Percentiles rank a stretch among this genome's conserved stretches.
Evolutionary conservation across 2,329 filamentous ascomycete species (phyloP).

Genomic region (Penicillium sp.): DNA sequence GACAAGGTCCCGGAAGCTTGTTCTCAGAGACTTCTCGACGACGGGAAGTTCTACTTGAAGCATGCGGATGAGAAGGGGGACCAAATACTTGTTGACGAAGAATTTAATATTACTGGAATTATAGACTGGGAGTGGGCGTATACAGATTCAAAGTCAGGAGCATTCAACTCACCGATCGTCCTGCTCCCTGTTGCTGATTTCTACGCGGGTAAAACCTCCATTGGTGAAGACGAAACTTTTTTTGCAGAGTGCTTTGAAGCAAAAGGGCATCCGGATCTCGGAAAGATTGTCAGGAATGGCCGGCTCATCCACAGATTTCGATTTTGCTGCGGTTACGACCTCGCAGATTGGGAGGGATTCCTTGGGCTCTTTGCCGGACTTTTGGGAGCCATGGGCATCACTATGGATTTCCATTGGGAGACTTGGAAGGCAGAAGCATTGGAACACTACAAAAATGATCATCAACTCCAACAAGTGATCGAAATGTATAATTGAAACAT

Average conservation of each 20-base stretch:
- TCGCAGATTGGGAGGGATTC: constrained; percentile 41
- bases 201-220: constrained; percentile 31
- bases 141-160: constrained; percentile 29
- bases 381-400: constrained; percentile 29
- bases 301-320: constrained; percentile 36
- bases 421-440: constrained; percentile 35
- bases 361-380: constrained; percentile 39
- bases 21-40: constrained; percentile 16
- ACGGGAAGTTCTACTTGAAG: constrained; percentile 41
- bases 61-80: constrained; percentile 47
- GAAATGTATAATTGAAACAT: constrained; percentile 1
- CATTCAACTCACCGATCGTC: constrained; percentile 41
- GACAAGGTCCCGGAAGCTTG: constrained; percentile 23
- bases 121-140: constrained; percentile 27
- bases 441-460: constrained; percentile 27
- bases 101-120: constrained; percentile 45
- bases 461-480: constrained; percentile 7
- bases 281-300: constrained; percentile 33
- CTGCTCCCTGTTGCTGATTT: constrained; percentile 40
- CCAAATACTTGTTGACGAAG: constrained; percentile 43
- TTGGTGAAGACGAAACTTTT: constrained; percentile 36
- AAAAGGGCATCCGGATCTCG: constrained; percentile 35
- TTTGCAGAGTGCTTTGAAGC: constrained; percentile 32
- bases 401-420: constrained; percentile 34
- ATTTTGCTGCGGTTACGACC: constrained; percentile 42